A percentile compares a stretch with the other conserved stretches of the same genome.
Conservation (phyloP, 345 rosid species). For the Jatropha curcas region DNA sequence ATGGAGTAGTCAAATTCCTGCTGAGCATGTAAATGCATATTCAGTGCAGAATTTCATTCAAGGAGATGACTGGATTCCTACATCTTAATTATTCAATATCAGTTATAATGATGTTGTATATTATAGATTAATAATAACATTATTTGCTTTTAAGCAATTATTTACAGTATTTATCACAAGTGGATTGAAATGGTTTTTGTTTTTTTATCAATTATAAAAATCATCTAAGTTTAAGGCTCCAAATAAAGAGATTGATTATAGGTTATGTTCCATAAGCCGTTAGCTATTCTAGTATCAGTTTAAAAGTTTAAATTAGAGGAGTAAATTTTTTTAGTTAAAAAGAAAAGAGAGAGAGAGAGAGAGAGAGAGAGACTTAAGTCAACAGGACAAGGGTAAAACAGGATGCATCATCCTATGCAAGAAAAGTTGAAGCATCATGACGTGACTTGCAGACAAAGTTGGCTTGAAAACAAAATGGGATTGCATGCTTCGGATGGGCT, state of each 20-base stretch:
- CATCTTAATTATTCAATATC: slow-evolving; percentile 24
- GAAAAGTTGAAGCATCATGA: not conserved
- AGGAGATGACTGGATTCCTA: slow-evolving; percentile 68
- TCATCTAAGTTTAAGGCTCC: no score
- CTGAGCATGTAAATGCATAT: slow-evolving; percentile 47
- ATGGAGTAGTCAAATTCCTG: slow-evolving; percentile 78
- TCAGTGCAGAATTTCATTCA: slow-evolving; percentile 82
- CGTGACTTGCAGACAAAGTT: slow-evolving; percentile 8
- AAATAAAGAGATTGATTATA: no score
- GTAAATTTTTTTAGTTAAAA: no score
- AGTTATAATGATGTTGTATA: not conserved
- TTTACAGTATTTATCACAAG: not conserved
- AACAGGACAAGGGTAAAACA: no score
- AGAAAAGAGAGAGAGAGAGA: no score
- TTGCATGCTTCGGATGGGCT: not conserved
- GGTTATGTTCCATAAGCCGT: no score
- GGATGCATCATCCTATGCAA: no score
- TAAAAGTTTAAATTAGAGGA: no score
- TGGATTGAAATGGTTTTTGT: not conserved
- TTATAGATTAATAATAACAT: not conserved
- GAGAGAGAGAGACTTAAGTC: no score
- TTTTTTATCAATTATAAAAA: no score
- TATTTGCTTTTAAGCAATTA: not conserved
- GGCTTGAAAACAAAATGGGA: not conserved
- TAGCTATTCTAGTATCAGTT: no score